phyloP scores from a whole-genome alignment of 345 rosid species.

The Brassica napus region DNA sequence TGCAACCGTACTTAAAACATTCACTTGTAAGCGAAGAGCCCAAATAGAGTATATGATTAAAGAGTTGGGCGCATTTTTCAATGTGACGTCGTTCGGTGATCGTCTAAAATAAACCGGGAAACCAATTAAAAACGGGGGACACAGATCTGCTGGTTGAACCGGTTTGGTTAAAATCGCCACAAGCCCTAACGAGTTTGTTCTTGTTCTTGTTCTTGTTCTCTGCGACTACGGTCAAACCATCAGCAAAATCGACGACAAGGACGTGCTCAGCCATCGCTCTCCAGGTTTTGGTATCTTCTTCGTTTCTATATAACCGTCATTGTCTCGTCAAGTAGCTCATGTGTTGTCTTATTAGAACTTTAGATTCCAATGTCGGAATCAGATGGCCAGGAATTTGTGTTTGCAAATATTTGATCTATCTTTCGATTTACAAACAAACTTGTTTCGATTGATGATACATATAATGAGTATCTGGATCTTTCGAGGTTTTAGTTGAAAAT shows the following conservation, averaged over 20 bases:
- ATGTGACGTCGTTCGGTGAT: background rate
- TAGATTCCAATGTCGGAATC: background rate
- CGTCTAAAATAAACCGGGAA: background rate
- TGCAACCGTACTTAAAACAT: no score
- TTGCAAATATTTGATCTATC: background rate
- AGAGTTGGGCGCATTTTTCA: background rate
- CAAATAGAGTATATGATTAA: background rate
- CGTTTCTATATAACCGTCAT: background rate
- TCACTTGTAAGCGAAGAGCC: no score
- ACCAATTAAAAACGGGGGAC: background rate
- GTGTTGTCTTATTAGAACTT: background rate
- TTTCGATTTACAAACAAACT: no score
- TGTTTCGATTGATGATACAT: background rate
- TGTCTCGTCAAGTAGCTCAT: background rate
- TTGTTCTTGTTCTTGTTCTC: background rate
- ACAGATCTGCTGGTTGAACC: background rate
- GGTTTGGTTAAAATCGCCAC: background rate
- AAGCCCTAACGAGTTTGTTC: background rate
- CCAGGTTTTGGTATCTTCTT: background rate
- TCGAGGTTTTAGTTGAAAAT: background rate
- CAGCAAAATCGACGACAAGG: slow-evolving; percentile 2
- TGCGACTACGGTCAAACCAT: background rate
- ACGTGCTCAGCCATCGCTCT: background rate
- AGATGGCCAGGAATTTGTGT: background rate
- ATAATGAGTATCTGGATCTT: background rate